Evolutionary conservation across 2,329 filamentous ascomycete genomes (phyloP), one percentile per base, ranked within the genome.

Genomic region (Microdochium nivale): DNA sequence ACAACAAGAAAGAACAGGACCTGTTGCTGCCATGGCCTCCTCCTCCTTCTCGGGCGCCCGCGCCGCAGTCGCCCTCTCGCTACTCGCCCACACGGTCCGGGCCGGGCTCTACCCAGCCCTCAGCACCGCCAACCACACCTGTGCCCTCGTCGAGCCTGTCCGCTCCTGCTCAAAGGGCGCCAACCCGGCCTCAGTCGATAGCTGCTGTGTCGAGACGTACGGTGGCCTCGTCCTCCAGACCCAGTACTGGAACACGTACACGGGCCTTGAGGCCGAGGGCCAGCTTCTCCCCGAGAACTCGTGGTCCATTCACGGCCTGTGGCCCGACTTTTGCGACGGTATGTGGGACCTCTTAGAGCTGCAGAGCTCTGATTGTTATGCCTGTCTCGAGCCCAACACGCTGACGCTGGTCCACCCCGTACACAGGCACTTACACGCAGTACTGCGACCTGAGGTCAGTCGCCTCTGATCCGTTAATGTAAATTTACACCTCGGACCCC

Each of bases 171-270:
- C 75, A 1, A 58, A 65, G 21, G 61, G 65, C 1, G 77, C 75
- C 5, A 64, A 67, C 24, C 71, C 69, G 1, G 65, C 59, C 32
- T 62, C 69, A 50, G 76, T 79, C 32, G 81, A 86, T 60, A 77
- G 77, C 1, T 86, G 83, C 72, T 86, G 83, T 59, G 73, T 73
- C 16, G 83, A 86, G 68, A 86, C 83, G 0, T 85, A 71, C 57
- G 83, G 83, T 25, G 83, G 83, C 3, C 70, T 86, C 4, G 60
- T 86, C 30, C 69, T 86, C 2, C 70, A 70, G 52, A 86, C 83
- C 0, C 82, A 86, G 56, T 83, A 81, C 64, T 87, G 83, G 83
- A 70, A 75, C 58, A 81, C 79, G 0, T 81, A 82, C 61, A 86
- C 83, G 0, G 82, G 81, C 2, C 70, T 74, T 30, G 82, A 86